These are phyloP conservation scores for Climacium dendroides DNA, from an alignment of 225 moss, liverwort and hornwort species.

Conservation along the genomic window DNA sequence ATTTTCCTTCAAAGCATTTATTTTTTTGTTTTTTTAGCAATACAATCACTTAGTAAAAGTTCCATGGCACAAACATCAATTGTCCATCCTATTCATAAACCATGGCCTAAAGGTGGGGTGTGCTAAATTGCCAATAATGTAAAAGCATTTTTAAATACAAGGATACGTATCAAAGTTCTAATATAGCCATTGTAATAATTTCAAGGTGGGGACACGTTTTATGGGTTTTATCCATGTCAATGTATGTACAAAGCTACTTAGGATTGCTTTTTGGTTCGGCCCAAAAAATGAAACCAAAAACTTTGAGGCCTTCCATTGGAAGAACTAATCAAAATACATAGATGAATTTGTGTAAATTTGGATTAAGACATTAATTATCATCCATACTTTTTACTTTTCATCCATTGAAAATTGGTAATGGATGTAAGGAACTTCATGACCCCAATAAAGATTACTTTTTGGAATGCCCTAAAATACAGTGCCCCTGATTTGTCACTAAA, in stretches of 20 bases:
- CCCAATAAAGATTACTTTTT: background rate
- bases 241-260: background rate
- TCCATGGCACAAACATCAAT: background rate
- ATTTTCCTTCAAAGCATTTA: background rate
- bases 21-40: background rate
- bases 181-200: background rate
- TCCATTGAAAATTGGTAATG: fast-evolving
- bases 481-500: fast-evolving
- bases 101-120: too few species aligned
- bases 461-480: fast-evolving
- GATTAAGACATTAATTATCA: background rate
- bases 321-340: background rate
- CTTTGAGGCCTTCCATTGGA: fast-evolving
- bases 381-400: fast-evolving
- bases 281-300: background rate
- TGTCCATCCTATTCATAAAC: background rate
- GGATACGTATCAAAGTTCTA: background rate
- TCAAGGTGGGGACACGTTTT: background rate
- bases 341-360: background rate
- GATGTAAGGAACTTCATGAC: background rate
- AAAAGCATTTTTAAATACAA: fast-evolving
- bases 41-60: background rate
- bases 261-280: fast-evolving
- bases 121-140: background rate
- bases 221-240: background rate